Evolutionary conservation across 2,329 filamentous ascomycete genomes (phyloP), one percentile per base, ranked within the genome.

Genomic region (Penicillium sp.): DNA sequence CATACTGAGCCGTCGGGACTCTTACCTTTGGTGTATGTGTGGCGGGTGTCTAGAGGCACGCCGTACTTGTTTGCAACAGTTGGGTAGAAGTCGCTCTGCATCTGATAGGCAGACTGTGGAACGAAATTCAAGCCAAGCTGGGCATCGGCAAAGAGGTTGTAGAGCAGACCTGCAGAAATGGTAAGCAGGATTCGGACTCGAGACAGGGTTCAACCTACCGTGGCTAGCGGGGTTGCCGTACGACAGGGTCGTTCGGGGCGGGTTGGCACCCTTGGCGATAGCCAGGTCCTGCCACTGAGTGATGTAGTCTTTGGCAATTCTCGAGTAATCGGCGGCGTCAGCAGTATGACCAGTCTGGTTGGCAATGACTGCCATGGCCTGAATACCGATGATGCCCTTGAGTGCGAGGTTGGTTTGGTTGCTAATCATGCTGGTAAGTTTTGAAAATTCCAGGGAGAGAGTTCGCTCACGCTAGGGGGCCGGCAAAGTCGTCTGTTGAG

Each of bases 401-500:
- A 83, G 69, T 0, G 78, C 80, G 38, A 83, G 70, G 55, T 82
- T 82, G 13, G 80, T 83, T 65, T 81, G 79, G 56, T 80, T 80
- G 7, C 65, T 70, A 61, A 49, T 50, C 1, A 18, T n/a, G 6
- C 42, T 32, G 25, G 58, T 55, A 28, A 54, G 42, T 10, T 20
- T 9, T 20, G 1, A 28, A n/a, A n/a, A n/a, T n/a, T 33, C 9
- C 8, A 25, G 13, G 10, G n/a, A 31, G 8, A 10, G 9, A 4
- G 13, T 0, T 13, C 13, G 63, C 70, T 56, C 65, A 71, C 66
- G 73, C 73, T 27, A 81, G 66, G 23, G 72, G 61, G 23, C 78
- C 79, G n/a, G 79, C 78, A 63, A 82, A 82, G 61, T 82, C 80
- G 58, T 81, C 78, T 1, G 80, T 82, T 0, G 77, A 80, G n/a